Evolutionary conservation across 2,329 filamentous ascomycete species (phyloP).

Genomic region (Hypomyces rosellus): DNA sequence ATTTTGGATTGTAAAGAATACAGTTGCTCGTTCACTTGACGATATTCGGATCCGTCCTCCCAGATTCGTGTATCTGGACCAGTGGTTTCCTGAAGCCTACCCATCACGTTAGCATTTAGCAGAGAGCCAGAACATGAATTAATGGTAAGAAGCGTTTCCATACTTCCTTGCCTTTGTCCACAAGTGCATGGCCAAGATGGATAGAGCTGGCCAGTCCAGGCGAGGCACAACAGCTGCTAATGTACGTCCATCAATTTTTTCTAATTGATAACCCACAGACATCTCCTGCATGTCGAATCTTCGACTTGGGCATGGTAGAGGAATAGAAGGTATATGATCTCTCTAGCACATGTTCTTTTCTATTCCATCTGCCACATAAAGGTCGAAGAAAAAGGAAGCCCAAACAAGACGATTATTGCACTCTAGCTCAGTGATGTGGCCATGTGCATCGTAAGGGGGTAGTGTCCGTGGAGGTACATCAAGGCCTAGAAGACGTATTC

Average conservation of each 20-base stretch:
- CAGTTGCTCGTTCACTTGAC: slow-evolving; percentile 17
- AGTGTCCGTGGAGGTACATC: slow-evolving; percentile 12
- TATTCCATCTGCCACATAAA: slow-evolving; percentile 15
- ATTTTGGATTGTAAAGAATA: slow-evolving; percentile 15
- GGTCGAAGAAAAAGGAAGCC: slow-evolving; percentile 19
- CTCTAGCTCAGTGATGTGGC: slow-evolving; percentile 14
- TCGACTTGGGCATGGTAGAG: slow-evolving; percentile 15
- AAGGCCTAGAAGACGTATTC: slow-evolving; percentile 16
- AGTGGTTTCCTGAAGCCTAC: slow-evolving; percentile 8
- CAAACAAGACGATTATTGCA: slow-evolving; percentile 18
- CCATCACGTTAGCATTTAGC: too few relatives aligned
- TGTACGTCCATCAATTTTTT: slow-evolving; percentile 11
- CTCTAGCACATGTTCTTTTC: slow-evolving; percentile 19
- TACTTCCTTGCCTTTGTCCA: slow-evolving; percentile 14
- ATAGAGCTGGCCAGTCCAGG: slow-evolving; percentile 14
- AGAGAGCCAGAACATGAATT: too few relatives aligned
- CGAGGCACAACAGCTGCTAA: slow-evolving; percentile 8
- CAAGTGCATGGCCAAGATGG: slow-evolving; percentile 15
- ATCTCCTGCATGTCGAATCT: slow-evolving; percentile 12
- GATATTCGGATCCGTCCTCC: slow-evolving; percentile 14
- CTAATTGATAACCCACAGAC: slow-evolving; percentile 7
- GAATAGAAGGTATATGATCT: slow-evolving; percentile 16
- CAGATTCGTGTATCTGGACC: slow-evolving; percentile 12
- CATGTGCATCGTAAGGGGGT: not conserved
- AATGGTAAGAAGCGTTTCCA: too few relatives aligned